Evolutionary conservation across 2,329 filamentous ascomycete genomes (phyloP), one percentile per base, ranked within the genome.

Genomic region (Ambrosiella cleistominuta): DNA sequence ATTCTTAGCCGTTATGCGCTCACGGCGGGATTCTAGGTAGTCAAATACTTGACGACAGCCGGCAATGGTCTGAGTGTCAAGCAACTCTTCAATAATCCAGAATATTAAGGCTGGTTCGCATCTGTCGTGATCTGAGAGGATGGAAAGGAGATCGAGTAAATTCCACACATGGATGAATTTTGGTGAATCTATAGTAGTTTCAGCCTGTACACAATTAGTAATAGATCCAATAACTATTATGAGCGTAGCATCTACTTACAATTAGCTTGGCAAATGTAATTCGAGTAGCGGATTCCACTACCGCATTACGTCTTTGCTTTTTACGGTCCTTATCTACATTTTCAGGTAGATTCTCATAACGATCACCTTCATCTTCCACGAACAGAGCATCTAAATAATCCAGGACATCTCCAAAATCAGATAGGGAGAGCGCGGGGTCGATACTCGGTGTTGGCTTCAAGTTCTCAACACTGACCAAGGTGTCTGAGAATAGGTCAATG

Each of bases 31-130:
- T 68, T 98, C 94, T 49, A 98, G 78, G 65, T 90, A 98, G 67
- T 95, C 89, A 67, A 98, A 97, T 12, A 97, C 85, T 61, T 81
- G 86, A 61, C 89, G 83, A 67, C 93, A 98, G 38, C 88, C 90
- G 27, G 88, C 80, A 47, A 96, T 95, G 0, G 90, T 95, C 69
- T 98, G 91, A 66, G 89, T 95, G 69, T 98, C 94, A 35, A 98
- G 77, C 1, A 98, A 79, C 70, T 97, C 93, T 68, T 99, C 93
- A 17, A 96, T 82, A 13, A 98, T 80, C 79, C 87, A 90, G 66
- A 95, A 89, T 7, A 93, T 77, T 7, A 98, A 75, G 15, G 85
- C 86, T 0, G 88, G 81, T 63, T 95, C 89, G 67, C 74, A 82
- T 72, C 77, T 77, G 74, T 84, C 85, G 67, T 83, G 80, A 66